These are phyloP conservation scores for Mycena latifolia DNA, from an alignment of 768 basidiomycete genomes.

Conservation along the genomic window DNA sequence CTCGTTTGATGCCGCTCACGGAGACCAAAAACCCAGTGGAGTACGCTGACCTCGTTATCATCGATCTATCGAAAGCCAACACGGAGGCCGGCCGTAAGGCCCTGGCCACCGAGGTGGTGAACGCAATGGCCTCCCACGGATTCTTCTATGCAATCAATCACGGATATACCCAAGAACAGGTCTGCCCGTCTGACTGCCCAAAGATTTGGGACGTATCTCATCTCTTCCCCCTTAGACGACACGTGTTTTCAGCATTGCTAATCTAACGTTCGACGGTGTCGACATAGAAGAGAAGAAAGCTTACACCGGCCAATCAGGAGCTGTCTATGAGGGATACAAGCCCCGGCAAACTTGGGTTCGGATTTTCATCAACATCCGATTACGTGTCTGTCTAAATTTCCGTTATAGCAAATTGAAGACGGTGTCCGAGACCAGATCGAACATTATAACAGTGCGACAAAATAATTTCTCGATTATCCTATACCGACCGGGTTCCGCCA, in stretches of 20 bases:
- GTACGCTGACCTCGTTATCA: constrained; percentile 53
- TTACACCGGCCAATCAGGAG: constrained; percentile 54
- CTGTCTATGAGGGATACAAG: constrained; percentile 68
- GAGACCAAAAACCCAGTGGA: constrained; percentile 49
- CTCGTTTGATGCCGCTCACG: background rate
- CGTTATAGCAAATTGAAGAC: constrained; percentile 52
- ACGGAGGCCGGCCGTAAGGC: constrained; percentile 43
- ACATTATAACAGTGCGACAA: constrained; percentile 51
- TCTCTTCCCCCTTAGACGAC: constrained; percentile 47
- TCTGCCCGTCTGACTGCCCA: constrained; percentile 21
- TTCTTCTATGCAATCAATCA: constrained; percentile 67
- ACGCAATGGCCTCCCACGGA: constrained; percentile 47
- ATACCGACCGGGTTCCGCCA: constrained; percentile 25
- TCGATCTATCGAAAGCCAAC: constrained; percentile 50
- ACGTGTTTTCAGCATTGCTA: constrained; percentile 62
- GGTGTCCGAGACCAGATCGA: constrained; percentile 61
- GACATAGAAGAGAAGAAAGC: constrained; percentile 55
- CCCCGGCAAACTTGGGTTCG: constrained; percentile 61
- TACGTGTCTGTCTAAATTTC: background rate
- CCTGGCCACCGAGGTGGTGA: constrained; percentile 48
- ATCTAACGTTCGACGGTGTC: constrained; percentile 56
- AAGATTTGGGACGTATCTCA: too few relatives aligned
- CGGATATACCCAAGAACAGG: constrained; percentile 57
- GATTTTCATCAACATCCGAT: background rate
- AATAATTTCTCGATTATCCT: background rate